phyloP scores from a whole-genome alignment of 176 grass and related monocot species.

The Zea luxurians region DNA sequence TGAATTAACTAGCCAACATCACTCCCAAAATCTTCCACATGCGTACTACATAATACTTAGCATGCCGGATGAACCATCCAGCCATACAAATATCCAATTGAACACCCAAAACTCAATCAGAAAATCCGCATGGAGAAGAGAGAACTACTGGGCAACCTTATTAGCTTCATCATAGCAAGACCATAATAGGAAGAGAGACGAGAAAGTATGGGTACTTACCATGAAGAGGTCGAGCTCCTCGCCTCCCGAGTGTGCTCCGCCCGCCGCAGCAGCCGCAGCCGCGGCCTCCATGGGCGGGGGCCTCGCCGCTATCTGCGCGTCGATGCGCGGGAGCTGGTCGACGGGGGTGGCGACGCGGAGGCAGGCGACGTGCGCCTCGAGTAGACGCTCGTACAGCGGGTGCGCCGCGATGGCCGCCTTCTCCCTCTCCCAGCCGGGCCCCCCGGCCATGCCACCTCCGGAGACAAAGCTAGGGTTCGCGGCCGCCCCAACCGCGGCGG shows the following conservation, averaged over 20 bases:
- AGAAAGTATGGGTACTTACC: constrained; percentile 36
- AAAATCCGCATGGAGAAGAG: not conserved
- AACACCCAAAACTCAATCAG: not conserved
- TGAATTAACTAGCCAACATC: not conserved
- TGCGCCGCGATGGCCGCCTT: constrained; percentile 88
- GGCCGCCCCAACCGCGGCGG: not conserved
- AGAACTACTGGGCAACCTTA: not conserved
- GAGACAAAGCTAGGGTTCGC: constrained; percentile 33
- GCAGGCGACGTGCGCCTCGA: constrained; percentile 89
- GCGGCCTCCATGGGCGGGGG: constrained; percentile 51
- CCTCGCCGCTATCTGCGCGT: constrained; percentile 80
- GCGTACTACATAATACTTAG: not conserved
- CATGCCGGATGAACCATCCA: not conserved
- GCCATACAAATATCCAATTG: not conserved
- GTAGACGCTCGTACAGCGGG: constrained; percentile 89
- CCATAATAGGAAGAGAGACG: not conserved
- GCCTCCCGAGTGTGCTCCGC: constrained; percentile 41
- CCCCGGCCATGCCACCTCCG: not conserved
- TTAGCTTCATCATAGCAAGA: not conserved
- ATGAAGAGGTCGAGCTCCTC: constrained; percentile 99
- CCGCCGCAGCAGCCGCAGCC: constrained; percentile 38
- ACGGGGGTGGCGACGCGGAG: constrained; percentile 93
- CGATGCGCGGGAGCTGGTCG: constrained; percentile 89
- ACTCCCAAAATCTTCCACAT: not conserved
- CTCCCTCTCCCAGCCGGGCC: constrained; percentile 47